These are phyloP conservation scores for Fusarium verticillioides DNA, from an alignment of 2,329 filamentous ascomycete genomes.

Conservation along the genomic window DNA sequence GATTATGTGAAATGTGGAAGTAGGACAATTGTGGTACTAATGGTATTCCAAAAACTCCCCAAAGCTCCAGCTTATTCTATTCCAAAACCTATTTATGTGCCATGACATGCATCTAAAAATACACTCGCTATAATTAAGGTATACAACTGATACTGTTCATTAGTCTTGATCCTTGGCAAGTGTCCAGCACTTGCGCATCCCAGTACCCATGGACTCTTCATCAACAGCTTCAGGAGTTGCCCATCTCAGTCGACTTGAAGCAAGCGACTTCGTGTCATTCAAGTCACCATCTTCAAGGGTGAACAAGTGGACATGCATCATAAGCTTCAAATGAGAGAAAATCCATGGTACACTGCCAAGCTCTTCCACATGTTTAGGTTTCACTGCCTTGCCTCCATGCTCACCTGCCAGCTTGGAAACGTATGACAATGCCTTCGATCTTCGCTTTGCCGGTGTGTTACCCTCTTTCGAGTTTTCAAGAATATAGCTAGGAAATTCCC, in stretches of 20 bases:
- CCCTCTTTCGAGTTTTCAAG: slow-evolving; percentile 42
- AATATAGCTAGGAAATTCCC: slow-evolving; percentile 64
- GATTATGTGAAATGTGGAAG: background rate
- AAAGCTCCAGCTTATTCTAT: background rate
- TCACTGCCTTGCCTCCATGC: slow-evolving; percentile 4
- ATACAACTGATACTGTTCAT: slow-evolving; percentile 16
- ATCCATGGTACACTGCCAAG: slow-evolving; percentile 66
- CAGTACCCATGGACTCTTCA: slow-evolving; percentile 66
- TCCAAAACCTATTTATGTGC: background rate
- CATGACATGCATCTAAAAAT: background rate
- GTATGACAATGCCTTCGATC: slow-evolving; percentile 51
- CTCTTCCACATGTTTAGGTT: slow-evolving; percentile 51
- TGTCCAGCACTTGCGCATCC: slow-evolving; percentile 68
- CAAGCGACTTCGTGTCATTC: slow-evolving; percentile 8
- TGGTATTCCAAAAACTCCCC: background rate
- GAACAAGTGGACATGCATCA: slow-evolving; percentile 68
- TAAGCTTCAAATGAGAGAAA: slow-evolving; percentile 67
- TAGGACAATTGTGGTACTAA: background rate
- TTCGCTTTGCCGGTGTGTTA: slow-evolving; percentile 48
- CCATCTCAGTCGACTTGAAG: slow-evolving; percentile 48
- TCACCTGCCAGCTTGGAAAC: slow-evolving; percentile 45
- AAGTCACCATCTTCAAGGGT: slow-evolving; percentile 43
- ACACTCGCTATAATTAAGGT: background rate
- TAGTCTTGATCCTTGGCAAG: slow-evolving; percentile 49
- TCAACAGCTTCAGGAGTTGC: slow-evolving; percentile 55